Evolutionary conservation across 2,329 filamentous ascomycete genomes (phyloP), one percentile per base, ranked within the genome.

Genomic region (Talaromyces funiculosus): DNA sequence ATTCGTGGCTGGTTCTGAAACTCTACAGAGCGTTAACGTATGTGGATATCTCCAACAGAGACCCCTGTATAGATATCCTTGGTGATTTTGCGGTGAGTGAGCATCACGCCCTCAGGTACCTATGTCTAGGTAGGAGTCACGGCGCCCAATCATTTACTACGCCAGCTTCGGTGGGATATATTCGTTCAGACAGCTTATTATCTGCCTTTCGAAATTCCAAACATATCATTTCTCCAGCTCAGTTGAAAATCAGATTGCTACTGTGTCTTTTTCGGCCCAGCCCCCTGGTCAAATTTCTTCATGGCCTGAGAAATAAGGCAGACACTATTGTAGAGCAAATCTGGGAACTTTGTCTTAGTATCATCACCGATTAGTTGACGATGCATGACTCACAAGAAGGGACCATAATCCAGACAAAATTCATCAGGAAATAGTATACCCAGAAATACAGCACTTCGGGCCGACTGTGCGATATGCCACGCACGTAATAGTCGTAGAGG

Each of bases 351-450:
- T n/a, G n/a, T n/a, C n/a, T 54, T 40, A 54, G 51, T 16, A 54
- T 37, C 51, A n/a, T 10, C n/a, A 35, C 3, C 6, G 4, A 54
- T 2, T n/a, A 16, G 6, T 4, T 24, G 20, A 31, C 4, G 14
- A 16, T 3, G 31, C 26, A 40, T 18, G 6, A 78, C 82, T 76
- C 71, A 84, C 83, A 73, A 20, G 72, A 73, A 5, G 85, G 85
- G 57, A 87, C 81, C 33, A 86, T 75, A 59, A 87, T 86, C 85
- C 85, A 88, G 69, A 87, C 83, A 56, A 81, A 80, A 67, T 88
- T 88, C 84, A 87, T 86, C 33, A 84, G 73, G 60, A 87, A 80
- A 69, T 85, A 88, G 71, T 88, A 88, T 42, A 81, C 77, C 84
- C 84, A 88, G 71, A 84, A 87, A 71, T 87, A 88, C 64, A 82